Conservation (phyloP, 73 alveolate species). For the Blepharisma stoltei region DNA sequence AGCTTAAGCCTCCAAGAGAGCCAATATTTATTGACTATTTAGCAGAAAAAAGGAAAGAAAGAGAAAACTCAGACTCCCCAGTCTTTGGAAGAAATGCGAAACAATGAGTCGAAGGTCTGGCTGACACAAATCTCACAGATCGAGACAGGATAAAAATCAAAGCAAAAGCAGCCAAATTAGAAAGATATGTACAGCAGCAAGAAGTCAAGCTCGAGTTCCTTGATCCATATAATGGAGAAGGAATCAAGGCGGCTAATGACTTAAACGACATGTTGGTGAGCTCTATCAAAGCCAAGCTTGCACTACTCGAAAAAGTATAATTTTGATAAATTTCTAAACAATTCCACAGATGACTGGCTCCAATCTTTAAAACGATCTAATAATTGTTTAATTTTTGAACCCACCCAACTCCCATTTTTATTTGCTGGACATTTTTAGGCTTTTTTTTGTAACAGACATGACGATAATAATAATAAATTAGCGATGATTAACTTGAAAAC, state of each 20-base stretch:
- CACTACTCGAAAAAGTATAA: conserved; percentile 33
- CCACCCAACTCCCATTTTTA: too few species aligned
- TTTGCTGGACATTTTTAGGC: too few species aligned
- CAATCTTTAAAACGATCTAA: too few species aligned
- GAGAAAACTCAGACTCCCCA: conserved; percentile 6
- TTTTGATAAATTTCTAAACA: too few species aligned
- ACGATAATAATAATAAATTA: too few species aligned
- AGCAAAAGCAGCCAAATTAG: neutral
- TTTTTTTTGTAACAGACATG: too few species aligned
- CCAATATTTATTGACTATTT: neutral
- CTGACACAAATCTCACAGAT: neutral
- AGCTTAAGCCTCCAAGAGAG: neutral
- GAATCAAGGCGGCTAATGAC: conserved; percentile 4
- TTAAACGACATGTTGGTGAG: conserved; percentile 40
- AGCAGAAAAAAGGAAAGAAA: conserved; percentile 13
- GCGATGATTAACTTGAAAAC: too few species aligned
- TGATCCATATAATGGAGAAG: neutral
- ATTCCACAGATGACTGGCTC: too few species aligned
- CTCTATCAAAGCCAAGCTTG: conserved; percentile 43
- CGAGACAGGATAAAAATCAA: neutral
- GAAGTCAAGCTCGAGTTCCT: neutral
- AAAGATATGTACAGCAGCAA: neutral
- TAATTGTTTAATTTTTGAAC: too few species aligned
- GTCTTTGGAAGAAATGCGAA: too few species aligned
- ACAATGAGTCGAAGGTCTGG: too few species aligned